Evolutionary conservation across 75 land plant genomes (phyloP).

Genomic region (Selaginella moellendorffii): DNA sequence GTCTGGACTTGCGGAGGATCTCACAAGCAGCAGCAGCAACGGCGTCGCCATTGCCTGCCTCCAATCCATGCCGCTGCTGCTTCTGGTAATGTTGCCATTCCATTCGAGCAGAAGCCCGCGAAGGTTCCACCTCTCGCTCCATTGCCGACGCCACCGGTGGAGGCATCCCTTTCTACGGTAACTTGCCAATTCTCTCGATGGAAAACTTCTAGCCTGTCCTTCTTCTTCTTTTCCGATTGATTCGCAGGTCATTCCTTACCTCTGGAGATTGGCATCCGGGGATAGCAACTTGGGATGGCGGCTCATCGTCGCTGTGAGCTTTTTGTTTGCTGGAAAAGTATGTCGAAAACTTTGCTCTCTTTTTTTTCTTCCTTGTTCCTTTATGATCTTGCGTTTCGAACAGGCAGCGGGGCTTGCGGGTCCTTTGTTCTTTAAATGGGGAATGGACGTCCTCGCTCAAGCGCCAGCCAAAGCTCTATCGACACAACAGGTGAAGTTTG

Average conservation of each 20-base stretch:
- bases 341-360: too few relatives aligned
- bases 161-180: background rate
- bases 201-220: background rate
- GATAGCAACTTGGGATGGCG: slow-evolving; percentile 30
- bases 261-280: slow-evolving; percentile 27
- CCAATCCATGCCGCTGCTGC: too few relatives aligned
- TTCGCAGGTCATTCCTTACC: slow-evolving; percentile 28
- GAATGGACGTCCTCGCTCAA: slow-evolving; percentile 24
- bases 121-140: background rate
- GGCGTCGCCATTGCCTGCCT: too few relatives aligned
- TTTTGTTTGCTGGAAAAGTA: slow-evolving; percentile 27
- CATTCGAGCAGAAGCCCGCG: too few relatives aligned
- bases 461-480: slow-evolving; percentile 4
- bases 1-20: too few relatives aligned
- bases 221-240: background rate
- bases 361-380: background rate
- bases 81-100: too few relatives aligned
- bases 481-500: slow-evolving; percentile 7
- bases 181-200: too few relatives aligned
- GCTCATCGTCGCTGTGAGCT: slow-evolving; percentile 17
- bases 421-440: slow-evolving; percentile 21
- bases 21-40: too few relatives aligned
- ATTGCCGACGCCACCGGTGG: background rate
- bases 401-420: slow-evolving; percentile 33
- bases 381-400: background rate